Evolutionary conservation across 2,329 filamentous ascomycete genomes (phyloP).

Genomic region (Scolecobasidium constrictum): DNA sequence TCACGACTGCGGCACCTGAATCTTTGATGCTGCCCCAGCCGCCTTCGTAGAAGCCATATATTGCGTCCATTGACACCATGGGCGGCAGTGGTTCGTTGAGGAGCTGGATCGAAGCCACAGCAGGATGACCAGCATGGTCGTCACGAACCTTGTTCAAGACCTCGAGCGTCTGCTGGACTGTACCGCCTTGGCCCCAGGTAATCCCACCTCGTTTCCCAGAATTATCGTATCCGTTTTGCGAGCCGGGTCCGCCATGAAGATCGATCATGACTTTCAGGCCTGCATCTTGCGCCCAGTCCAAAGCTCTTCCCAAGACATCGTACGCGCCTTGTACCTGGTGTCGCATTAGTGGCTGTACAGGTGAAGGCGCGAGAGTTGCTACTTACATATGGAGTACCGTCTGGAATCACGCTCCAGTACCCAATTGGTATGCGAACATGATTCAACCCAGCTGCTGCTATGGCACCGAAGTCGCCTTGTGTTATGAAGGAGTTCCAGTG

Average conservation of each 20-base stretch:
- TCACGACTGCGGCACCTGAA: conserved; percentile 30
- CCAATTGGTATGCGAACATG: conserved; percentile 93
- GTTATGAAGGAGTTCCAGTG: conserved; percentile 88
- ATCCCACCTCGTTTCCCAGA: conserved; percentile 74
- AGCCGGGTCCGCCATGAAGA: conserved; percentile 78
- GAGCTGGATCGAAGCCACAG: conserved; percentile 80
- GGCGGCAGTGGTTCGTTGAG: conserved; percentile 68
- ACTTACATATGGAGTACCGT: conserved; percentile 78
- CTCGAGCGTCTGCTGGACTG: conserved; percentile 66
- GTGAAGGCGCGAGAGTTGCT: too few species aligned
- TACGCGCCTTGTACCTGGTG: conserved; percentile 46
- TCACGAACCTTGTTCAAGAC: conserved; percentile 76
- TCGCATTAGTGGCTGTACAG: too few species aligned
- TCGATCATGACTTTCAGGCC: conserved; percentile 89
- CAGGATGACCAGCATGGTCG: conserved; percentile 81
- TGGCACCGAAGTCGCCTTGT: conserved; percentile 73
- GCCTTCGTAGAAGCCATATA: conserved; percentile 37
- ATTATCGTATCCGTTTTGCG: conserved; percentile 97
- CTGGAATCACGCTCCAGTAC: conserved; percentile 87
- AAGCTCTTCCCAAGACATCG: conserved; percentile 56
- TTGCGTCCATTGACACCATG: conserved; percentile 28
- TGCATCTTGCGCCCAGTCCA: conserved; percentile 89
- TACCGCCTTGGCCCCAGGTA: conserved; percentile 77
- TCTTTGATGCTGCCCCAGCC: conserved; percentile 34
- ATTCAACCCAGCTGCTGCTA: conserved; percentile 78